phyloP scores from a whole-genome alignment of 2,329 filamentous ascomycete species.

The Metarhizium robertsii region DNA sequence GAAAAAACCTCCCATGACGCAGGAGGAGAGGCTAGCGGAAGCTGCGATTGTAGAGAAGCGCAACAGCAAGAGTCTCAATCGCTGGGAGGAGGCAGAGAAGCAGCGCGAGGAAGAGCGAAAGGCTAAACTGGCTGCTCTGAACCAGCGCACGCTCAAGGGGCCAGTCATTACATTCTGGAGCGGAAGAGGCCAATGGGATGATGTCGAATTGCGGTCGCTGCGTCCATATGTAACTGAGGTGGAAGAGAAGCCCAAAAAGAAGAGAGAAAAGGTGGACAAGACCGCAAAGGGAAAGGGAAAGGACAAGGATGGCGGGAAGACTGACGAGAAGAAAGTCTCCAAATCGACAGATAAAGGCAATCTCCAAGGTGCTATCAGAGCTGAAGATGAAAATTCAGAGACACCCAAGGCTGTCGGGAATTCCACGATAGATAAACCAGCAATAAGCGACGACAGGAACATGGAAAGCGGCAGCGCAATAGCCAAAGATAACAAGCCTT shows the following conservation, averaged over 20 bases:
- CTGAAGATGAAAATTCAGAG: neutral
- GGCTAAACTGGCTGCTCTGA: conserved; percentile 76
- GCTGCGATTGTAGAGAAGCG: conserved; percentile 74
- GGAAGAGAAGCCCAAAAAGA: conserved; percentile 53
- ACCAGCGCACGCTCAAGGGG: conserved; percentile 77
- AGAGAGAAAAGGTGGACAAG: conserved; percentile 33
- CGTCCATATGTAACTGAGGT: conserved; percentile 56
- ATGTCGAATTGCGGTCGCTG: conserved; percentile 63
- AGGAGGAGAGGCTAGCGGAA: conserved; percentile 74
- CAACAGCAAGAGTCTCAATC: conserved; percentile 82
- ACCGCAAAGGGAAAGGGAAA: conserved; percentile 17
- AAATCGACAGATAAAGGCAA: conserved; percentile 10
- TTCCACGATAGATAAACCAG: neutral
- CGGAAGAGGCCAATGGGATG: conserved; percentile 74
- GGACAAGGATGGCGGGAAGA: conserved; percentile 14
- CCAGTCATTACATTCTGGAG: conserved; percentile 91
- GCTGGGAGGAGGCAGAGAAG: conserved; percentile 91
- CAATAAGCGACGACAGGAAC: neutral
- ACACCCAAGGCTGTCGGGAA: neutral
- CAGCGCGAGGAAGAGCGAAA: conserved; percentile 75
- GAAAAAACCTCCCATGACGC: conserved; percentile 76
- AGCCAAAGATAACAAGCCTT: neutral
- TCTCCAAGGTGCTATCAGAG: conserved; percentile 2
- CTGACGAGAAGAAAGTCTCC: neutral
- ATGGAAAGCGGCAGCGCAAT: neutral